These are phyloP conservation scores for Trichoderma asperelloides DNA, from an alignment of 495 filamentous ascomycete species.

Conservation along the genomic window DNA sequence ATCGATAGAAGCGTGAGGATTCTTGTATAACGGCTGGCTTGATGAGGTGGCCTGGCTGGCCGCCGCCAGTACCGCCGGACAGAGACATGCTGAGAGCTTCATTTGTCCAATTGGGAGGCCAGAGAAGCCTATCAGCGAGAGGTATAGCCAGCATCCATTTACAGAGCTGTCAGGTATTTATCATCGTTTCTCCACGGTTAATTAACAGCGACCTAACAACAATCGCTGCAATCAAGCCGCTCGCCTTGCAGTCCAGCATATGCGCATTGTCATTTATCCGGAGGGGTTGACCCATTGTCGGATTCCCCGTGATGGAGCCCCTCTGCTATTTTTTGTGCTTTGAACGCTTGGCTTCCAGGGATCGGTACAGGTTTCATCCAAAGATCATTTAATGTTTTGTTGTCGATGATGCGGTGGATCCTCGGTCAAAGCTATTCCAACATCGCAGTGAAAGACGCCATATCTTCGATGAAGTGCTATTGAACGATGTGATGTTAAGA, in stretches of 20 bases:
- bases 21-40: conserved; percentile 44
- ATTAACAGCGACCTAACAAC: neutral
- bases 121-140: neutral
- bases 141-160: neutral
- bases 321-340: neutral
- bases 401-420: too few relatives aligned
- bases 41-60: neutral
- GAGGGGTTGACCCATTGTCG: conserved; percentile 2
- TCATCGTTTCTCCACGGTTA: neutral
- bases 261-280: neutral
- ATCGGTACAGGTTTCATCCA: too few relatives aligned
- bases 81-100: neutral
- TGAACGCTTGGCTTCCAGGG: too few relatives aligned
- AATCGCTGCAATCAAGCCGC: neutral
- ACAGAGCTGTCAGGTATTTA: neutral
- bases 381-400: too few relatives aligned
- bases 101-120: neutral
- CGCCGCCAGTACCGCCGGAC: neutral
- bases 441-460: too few relatives aligned
- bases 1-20: conserved; percentile 48
- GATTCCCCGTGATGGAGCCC: neutral
- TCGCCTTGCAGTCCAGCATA: neutral
- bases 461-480: too few relatives aligned
- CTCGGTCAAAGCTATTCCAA: too few relatives aligned
- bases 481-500: too few relatives aligned